A percentile compares a stretch with the other conserved stretches of the same genome.
Evolutionary conservation across 345 rosid species (phyloP).

Genomic region (Isatis tinctoria): DNA sequence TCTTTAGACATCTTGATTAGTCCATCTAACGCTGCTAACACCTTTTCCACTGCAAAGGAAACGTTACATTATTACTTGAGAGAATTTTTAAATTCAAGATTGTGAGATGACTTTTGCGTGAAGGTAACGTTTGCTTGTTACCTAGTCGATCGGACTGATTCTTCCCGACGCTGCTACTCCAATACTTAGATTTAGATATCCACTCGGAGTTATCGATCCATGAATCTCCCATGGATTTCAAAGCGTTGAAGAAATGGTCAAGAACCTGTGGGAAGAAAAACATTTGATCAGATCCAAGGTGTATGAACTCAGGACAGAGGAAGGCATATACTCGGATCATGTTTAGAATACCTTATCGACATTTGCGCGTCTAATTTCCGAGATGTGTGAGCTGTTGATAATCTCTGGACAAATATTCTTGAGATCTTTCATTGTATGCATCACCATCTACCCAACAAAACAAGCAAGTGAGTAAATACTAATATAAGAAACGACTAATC

Average conservation of each 20-base stretch:
- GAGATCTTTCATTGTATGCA: conserved; percentile 66
- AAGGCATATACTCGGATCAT: background rate
- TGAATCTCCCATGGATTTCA: conserved; percentile 63
- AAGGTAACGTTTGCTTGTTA: background rate
- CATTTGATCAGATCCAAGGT: conserved; percentile 1
- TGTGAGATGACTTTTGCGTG: background rate
- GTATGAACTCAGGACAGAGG: background rate
- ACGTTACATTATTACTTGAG: background rate
- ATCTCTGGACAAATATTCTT: conserved; percentile 59
- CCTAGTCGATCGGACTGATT: conserved; percentile 50
- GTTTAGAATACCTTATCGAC: conserved; percentile 46
- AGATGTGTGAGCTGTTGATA: conserved; percentile 35
- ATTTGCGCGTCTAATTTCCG: conserved; percentile 42
- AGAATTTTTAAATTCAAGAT: background rate
- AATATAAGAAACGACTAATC: background rate
- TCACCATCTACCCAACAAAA: conserved; percentile 45
- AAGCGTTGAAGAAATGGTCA: conserved; percentile 42
- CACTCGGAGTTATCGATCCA: conserved; percentile 52
- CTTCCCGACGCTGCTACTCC: conserved; percentile 36
- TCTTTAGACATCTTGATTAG: conserved; percentile 51
- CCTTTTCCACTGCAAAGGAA: conserved; percentile 45
- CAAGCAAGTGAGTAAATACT: background rate
- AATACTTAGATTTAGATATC: conserved; percentile 44
- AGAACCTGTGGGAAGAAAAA: conserved; percentile 40
- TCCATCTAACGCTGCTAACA: conserved; percentile 53